Evolutionary conservation across 2,329 filamentous ascomycete species (phyloP).

Genomic region (Venturiaceae sp.): DNA sequence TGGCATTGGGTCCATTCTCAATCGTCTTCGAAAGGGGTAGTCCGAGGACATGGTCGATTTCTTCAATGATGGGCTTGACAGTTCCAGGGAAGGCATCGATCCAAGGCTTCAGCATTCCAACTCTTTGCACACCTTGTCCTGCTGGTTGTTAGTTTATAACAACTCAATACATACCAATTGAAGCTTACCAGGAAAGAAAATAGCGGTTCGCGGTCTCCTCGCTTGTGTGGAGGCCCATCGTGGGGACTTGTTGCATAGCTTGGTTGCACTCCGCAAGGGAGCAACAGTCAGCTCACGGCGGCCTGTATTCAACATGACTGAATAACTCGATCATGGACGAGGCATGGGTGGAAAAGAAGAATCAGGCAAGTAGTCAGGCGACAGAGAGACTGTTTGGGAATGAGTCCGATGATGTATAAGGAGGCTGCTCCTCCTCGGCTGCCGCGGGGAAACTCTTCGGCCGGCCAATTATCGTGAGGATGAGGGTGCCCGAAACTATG

Average conservation of each 20-base stretch:
- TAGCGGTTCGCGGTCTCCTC: slow-evolving; percentile 9
- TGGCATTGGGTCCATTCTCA: slow-evolving; percentile 64
- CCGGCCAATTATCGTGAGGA: neutral
- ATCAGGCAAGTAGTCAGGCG: neutral
- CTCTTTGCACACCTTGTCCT: slow-evolving; percentile 84
- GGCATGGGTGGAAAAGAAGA: neutral
- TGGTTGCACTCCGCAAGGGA: slow-evolving; percentile 1
- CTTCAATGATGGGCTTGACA: slow-evolving; percentile 65
- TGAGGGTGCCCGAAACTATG: neutral
- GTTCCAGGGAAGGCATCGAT: slow-evolving; percentile 75
- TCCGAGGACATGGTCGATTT: slow-evolving; percentile 71
- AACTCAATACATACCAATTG: neutral
- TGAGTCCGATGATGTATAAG: neutral
- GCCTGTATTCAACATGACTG: slow-evolving; percentile 7
- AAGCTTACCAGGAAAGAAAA: slow-evolving; percentile 12
- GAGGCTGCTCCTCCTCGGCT: neutral
- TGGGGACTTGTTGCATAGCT: neutral
- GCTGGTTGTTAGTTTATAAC: slow-evolving; percentile 4
- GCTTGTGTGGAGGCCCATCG: slow-evolving; percentile 7
- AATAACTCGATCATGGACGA: slow-evolving; percentile 4
- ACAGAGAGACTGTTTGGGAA: too few relatives aligned
- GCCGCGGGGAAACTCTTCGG: neutral
- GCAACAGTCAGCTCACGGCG: slow-evolving; percentile 7
- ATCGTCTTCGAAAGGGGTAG: slow-evolving; percentile 71
- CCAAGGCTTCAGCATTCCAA: slow-evolving; percentile 83